Conservation (phyloP, 148 eudicot species). For the Arbutus unedo region DNA sequence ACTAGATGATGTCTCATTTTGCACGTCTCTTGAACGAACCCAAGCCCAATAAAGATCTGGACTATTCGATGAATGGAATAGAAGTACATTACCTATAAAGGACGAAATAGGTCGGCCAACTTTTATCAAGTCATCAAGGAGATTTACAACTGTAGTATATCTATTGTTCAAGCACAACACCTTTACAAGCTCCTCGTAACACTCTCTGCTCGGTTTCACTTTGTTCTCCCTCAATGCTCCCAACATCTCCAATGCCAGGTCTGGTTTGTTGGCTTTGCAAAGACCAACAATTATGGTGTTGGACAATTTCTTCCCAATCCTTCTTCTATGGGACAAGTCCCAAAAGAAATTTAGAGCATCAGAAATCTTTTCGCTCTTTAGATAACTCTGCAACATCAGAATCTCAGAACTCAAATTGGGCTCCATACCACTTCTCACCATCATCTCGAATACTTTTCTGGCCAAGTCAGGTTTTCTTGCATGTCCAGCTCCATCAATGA, state of each 20-base stretch:
- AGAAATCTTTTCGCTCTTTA: slow-evolving; percentile 45
- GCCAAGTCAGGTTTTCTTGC: slow-evolving; percentile 66
- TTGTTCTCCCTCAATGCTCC: slow-evolving; percentile 31
- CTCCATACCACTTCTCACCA: slow-evolving; percentile 36
- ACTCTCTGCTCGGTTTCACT: slow-evolving; percentile 36
- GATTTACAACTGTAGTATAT: slow-evolving; percentile 35
- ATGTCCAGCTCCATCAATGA: slow-evolving; percentile 77
- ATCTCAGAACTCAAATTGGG: slow-evolving; percentile 46
- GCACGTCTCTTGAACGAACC: slow-evolving; percentile 41
- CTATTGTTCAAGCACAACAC: slow-evolving; percentile 30
- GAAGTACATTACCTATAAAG: slow-evolving; percentile 60
- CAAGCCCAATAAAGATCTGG: slow-evolving; percentile 47
- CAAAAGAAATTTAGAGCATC: slow-evolving; percentile 54
- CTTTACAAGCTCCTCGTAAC: slow-evolving; percentile 71
- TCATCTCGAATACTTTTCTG: slow-evolving; percentile 50
- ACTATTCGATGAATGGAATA: slow-evolving; percentile 46
- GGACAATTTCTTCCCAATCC: slow-evolving; percentile 35
- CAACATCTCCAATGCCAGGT: slow-evolving; percentile 40
- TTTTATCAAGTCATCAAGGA: slow-evolving; percentile 51
- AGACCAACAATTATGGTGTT: slow-evolving; percentile 63
- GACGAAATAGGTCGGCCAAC: slow-evolving; percentile 57
- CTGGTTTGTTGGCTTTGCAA: slow-evolving; percentile 48
- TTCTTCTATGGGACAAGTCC: slow-evolving; percentile 40
- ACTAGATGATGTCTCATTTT: slow-evolving; percentile 32
- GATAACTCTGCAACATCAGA: slow-evolving; percentile 52